Evolutionary conservation across 768 basidiomycete genomes (phyloP).

Genomic region (Paxillus involutus): DNA sequence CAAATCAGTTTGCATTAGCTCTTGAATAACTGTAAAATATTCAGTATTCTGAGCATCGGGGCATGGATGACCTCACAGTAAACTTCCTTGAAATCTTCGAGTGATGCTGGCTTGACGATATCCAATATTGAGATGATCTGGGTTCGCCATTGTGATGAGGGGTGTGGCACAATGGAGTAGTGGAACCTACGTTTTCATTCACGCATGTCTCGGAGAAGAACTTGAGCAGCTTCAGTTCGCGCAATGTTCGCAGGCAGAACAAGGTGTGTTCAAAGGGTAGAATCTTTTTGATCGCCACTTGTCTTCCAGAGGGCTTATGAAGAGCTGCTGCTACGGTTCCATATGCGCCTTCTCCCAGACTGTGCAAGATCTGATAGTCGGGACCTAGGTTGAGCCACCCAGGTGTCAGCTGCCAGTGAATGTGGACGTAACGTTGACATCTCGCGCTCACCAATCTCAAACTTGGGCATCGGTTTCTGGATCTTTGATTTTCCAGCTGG

Average conservation of each 20-base stretch:
- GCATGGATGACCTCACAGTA: slow-evolving; percentile 53
- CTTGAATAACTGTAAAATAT: slow-evolving; percentile 63
- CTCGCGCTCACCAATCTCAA: slow-evolving; percentile 57
- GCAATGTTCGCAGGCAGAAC: slow-evolving; percentile 85
- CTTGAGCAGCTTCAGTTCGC: slow-evolving; percentile 88
- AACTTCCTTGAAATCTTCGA: slow-evolving; percentile 83
- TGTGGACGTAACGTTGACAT: not conserved
- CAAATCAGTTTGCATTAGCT: slow-evolving; percentile 88
- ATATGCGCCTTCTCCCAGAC: slow-evolving; percentile 85
- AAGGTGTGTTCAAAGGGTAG: slow-evolving; percentile 92
- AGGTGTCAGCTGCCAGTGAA: not conserved
- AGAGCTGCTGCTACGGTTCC: slow-evolving; percentile 88
- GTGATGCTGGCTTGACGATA: slow-evolving; percentile 76
- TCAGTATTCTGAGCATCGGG: slow-evolving; percentile 3
- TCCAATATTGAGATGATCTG: slow-evolving; percentile 93
- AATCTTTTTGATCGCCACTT: slow-evolving; percentile 96
- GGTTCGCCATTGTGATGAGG: slow-evolving; percentile 1
- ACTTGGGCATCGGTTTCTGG: slow-evolving; percentile 68
- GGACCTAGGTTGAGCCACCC: slow-evolving; percentile 44
- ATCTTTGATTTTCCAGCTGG: slow-evolving; percentile 37
- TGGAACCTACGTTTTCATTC: slow-evolving; percentile 68
- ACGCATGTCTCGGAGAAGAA: slow-evolving; percentile 80
- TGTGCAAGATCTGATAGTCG: slow-evolving; percentile 71
- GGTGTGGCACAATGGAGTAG: not conserved
- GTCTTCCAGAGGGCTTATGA: slow-evolving; percentile 75